phyloP scores from a whole-genome alignment of 2,329 filamentous ascomycete species.

The Leptoxyphium fumago region DNA sequence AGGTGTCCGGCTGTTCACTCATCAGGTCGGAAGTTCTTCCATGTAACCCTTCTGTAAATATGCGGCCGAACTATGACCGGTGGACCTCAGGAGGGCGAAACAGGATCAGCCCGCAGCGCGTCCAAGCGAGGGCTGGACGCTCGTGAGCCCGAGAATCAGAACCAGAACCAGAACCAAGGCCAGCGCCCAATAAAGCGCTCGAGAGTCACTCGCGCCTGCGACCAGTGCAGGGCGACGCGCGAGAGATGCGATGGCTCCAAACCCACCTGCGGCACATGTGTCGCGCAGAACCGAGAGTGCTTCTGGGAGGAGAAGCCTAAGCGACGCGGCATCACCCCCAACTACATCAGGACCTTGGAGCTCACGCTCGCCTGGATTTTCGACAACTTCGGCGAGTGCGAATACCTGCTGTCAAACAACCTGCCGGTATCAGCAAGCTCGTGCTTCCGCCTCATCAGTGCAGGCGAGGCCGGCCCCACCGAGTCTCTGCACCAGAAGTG shows the following conservation, averaged over 20 bases:
- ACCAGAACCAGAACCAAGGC: not conserved
- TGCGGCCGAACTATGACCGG: not conserved
- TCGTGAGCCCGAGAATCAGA: not conserved
- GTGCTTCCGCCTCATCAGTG: conserved; percentile 34
- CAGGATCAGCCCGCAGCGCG: not conserved
- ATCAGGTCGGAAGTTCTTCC: not conserved
- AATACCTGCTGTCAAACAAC: conserved; percentile 41
- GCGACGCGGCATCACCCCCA: conserved; percentile 66
- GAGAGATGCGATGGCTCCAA: conserved; percentile 60
- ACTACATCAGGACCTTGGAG: conserved; percentile 62
- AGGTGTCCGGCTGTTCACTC: not conserved
- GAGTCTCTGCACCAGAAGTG: conserved; percentile 47
- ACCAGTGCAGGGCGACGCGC: conserved; percentile 25
- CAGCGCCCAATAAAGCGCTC: conserved; percentile 35
- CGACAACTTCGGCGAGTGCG: conserved; percentile 43
- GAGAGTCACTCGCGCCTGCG: conserved; percentile 25
- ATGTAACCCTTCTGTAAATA: not conserved
- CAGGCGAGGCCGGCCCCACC: conserved; percentile 37
- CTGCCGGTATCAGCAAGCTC: conserved; percentile 31
- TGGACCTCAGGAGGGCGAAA: not conserved
- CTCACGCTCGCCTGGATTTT: conserved; percentile 53
- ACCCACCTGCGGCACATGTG: conserved; percentile 53
- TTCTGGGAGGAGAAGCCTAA: conserved; percentile 60
- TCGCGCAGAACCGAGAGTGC: conserved; percentile 47
- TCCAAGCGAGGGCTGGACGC: not conserved